Base-by-base conservation (phyloP, 139 green algal genomes). In the Ettlia oleoabundans region DNA sequence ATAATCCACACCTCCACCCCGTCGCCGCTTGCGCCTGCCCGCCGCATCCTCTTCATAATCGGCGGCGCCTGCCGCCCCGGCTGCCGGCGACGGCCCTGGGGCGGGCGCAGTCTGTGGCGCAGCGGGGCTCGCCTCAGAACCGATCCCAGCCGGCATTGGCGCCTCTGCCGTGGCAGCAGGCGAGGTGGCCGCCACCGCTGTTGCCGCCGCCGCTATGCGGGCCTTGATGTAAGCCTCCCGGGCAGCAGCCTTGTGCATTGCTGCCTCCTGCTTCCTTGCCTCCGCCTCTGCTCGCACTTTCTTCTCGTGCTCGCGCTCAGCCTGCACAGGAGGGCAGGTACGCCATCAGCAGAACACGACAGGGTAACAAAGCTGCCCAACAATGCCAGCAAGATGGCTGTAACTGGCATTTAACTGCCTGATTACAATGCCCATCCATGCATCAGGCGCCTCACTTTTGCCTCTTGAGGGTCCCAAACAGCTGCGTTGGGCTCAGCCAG, bases 1-100 rank as follows among this genome's bases (percentile, higher is more conserved):
- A 76, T 96, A 96, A 71, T 96, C 91, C 28, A 95, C 91, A 24
- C 37, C 84, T 8, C 82, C 65, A 1, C 92, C 70, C 40, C 87
- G 72, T 42, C 91, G 81, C 37, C 90, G 85, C 85, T n/a, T n/a
- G n/a, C n/a, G n/a, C n/a, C n/a, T n/a, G n/a, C n/a, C n/a, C n/a
- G n/a, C n/a, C n/a, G n/a, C n/a, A n/a, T n/a, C n/a, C n/a, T n/a
- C n/a, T n/a, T n/a, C n/a, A n/a, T n/a, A n/a, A n/a, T n/a, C n/a
- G n/a, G n/a, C n/a, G n/a, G n/a, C n/a, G n/a, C n/a, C n/a, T n/a
- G n/a, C n/a, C n/a, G n/a, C n/a, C n/a, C n/a, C 47, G 47, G 47
- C 47, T 15, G 47, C 47, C 47, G 47, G 13, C 47, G 47, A 15
- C 47, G 47, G 47, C 47, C 13, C 47, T 58, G 15, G 13, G 15